Conservation (phyloP, 768 basidiomycete species). For the Amanita subjunquillea region DNA sequence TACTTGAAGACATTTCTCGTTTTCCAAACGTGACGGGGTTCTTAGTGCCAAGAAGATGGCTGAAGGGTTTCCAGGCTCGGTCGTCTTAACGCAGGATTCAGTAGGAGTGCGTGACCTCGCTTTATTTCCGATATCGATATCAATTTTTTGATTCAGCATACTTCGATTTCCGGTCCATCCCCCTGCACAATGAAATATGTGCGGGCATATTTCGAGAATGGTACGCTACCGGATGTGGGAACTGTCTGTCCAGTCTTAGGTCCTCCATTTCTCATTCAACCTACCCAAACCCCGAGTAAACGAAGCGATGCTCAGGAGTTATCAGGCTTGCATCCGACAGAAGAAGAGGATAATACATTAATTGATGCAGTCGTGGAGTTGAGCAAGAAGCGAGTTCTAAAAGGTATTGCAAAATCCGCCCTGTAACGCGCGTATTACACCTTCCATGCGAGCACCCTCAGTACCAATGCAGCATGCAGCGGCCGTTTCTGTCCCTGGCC, state of each 20-base stretch:
- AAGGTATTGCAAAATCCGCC: too few relatives aligned
- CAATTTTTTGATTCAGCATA: constrained; percentile 7
- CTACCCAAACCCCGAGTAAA: neutral
- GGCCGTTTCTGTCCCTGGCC: too few relatives aligned
- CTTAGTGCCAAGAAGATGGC: constrained; percentile 13
- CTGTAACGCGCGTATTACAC: too few relatives aligned
- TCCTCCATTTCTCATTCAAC: neutral
- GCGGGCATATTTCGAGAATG: constrained; percentile 11
- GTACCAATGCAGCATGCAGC: neutral
- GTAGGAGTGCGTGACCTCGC: neutral
- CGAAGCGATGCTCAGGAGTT: too few relatives aligned
- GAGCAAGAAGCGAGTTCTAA: constrained; percentile 12
- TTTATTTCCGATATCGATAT: neutral
- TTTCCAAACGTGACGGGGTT: neutral
- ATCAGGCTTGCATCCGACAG: neutral
- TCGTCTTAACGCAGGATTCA: constrained; percentile 9
- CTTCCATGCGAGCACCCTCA: too few relatives aligned
- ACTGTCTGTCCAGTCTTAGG: constrained; percentile 11
- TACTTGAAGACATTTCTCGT: neutral
- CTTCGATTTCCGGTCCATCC: constrained; percentile 10
- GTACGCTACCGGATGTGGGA: constrained; percentile 10
- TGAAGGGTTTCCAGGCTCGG: constrained; percentile 10
- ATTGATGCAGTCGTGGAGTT: neutral
- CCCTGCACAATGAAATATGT: constrained; percentile 10
- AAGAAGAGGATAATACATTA: neutral